Evolutionary conservation across 2,329 filamentous ascomycete genomes (phyloP), one percentile per base, ranked within the genome.

Genomic region (Tricladium varicosporioides): DNA sequence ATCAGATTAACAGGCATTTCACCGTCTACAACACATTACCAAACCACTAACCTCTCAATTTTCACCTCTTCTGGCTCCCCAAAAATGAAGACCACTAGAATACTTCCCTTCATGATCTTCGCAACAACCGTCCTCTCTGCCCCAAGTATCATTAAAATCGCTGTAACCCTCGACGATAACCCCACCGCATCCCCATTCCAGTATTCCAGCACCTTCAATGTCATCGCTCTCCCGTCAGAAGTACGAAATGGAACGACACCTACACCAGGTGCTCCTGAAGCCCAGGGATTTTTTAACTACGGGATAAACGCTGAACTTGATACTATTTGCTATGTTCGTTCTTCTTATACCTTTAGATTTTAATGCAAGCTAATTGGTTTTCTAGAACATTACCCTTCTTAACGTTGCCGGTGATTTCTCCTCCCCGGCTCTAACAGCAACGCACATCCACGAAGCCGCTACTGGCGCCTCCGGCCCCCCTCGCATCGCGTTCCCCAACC

Each of bases 391-490:
- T 14, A 56, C 54, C 13, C 22, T 56, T 3, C 43, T 51, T 16
- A 56, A 56, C 18, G 49, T 56, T 33, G 48, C 46, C 16, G 54
- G 54, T 5, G 54, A 56, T 9, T 56, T 52, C 31, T 47, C 44
- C 4, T 56, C 54, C 8, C 54, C 54, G 1, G 54, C 54, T 7
- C 51, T 43, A 44, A 56, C 54, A 10, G 54, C 54, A n/a, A 56
- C 54, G n/a, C 54, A 56, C 15, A 56, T 56, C 15, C 54, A 56
- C 44, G 54, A 56, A 22, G 54, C 54, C 9, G 54, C 54, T 1
- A 42, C 45, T 5, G 54, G 54, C 5, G 43, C 43, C 14, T 42
- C 43, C 7, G 54, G 54, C 7, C 54, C 54, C 1, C 54, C 54
- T n/a, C 43, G 54, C 5, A 56, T 56, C 40, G 54, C 54, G 4